Conservation (phyloP, 495 filamentous ascomycete genomes). For the Penicillium odoratum region DNA sequence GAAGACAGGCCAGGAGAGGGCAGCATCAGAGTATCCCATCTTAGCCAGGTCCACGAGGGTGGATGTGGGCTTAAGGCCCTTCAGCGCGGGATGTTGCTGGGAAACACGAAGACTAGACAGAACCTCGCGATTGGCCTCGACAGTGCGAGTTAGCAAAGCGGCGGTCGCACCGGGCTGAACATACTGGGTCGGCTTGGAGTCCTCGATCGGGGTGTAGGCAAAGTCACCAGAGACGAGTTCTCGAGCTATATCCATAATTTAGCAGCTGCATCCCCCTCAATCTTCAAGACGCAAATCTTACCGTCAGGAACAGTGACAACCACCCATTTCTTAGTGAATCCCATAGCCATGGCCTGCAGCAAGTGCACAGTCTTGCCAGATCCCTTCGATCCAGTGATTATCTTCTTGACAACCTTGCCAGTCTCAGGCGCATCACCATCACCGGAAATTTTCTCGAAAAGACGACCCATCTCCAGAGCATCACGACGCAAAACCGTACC, state of each 20-base stretch:
- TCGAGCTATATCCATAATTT: slow-evolving; percentile 55
- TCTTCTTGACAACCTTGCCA: slow-evolving; percentile 60
- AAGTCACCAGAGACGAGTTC: slow-evolving; percentile 78
- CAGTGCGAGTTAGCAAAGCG: slow-evolving; percentile 66
- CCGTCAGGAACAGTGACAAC: slow-evolving; percentile 92
- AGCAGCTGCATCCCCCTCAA: slow-evolving; percentile 3
- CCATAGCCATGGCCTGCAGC: slow-evolving; percentile 82
- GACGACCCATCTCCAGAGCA: slow-evolving; percentile 65
- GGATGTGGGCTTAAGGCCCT: slow-evolving; percentile 56
- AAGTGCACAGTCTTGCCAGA: slow-evolving; percentile 84
- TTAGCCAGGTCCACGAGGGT: slow-evolving; percentile 67
- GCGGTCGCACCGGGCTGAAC: slow-evolving; percentile 74
- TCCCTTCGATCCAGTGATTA: slow-evolving; percentile 71
- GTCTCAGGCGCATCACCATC: slow-evolving; percentile 43
- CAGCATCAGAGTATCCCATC: slow-evolving; percentile 70
- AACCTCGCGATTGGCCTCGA: slow-evolving; percentile 68
- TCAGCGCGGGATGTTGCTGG: slow-evolving; percentile 57
- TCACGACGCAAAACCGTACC: slow-evolving; percentile 72
- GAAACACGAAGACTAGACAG: slow-evolving; percentile 59
- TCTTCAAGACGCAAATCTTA: slow-evolving; percentile 37
- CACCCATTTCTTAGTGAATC: slow-evolving; percentile 79
- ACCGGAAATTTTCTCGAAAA: slow-evolving; percentile 53
- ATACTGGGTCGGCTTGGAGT: slow-evolving; percentile 61
- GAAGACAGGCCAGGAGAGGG: slow-evolving; percentile 79
- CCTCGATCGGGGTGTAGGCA: slow-evolving; percentile 70